A percentile compares a stretch with the other conserved stretches of the same genome.
These are phyloP conservation scores for Boechera divaricarpa DNA, from an alignment of 345 rosid species.

Conservation along the genomic window DNA sequence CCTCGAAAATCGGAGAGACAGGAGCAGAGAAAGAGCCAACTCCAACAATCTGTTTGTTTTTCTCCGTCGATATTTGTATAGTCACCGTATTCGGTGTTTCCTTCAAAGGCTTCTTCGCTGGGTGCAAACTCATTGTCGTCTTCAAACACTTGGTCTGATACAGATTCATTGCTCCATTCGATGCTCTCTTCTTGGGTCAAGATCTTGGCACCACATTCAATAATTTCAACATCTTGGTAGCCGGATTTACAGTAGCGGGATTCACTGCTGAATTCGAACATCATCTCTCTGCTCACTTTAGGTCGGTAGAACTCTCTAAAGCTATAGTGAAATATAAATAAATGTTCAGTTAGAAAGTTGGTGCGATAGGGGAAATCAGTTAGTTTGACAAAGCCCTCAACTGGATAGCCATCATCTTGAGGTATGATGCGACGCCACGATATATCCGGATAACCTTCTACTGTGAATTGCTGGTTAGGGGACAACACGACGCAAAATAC, in stretches of 20 bases:
- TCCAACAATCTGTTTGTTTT: too few relatives aligned
- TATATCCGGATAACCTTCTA: background rate
- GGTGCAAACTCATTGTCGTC: too few relatives aligned
- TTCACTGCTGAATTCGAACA: background rate
- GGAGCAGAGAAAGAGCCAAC: too few relatives aligned
- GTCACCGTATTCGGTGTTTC: too few relatives aligned
- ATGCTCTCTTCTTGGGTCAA: background rate
- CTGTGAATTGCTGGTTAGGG: too few relatives aligned
- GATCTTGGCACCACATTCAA: slow-evolving; percentile 26
- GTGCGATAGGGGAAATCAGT: too few relatives aligned
- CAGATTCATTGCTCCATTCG: background rate
- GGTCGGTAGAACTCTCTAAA: background rate
- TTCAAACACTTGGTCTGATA: too few relatives aligned
- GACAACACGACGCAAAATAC: too few relatives aligned
- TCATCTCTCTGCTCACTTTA: slow-evolving; percentile 8
- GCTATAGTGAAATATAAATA: background rate
- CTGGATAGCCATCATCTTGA: background rate
- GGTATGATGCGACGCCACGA: background rate
- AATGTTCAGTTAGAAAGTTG: background rate
- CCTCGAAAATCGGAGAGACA: too few relatives aligned
- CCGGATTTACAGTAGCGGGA: background rate
- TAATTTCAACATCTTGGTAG: background rate
- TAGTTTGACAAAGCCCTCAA: background rate
- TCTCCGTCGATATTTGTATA: too few relatives aligned
- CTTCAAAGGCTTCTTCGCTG: too few relatives aligned